A percentile compares a stretch with the other conserved stretches of the same genome.
phyloP scores from a whole-genome alignment of 768 basidiomycete species.

The Mycena amicta region DNA sequence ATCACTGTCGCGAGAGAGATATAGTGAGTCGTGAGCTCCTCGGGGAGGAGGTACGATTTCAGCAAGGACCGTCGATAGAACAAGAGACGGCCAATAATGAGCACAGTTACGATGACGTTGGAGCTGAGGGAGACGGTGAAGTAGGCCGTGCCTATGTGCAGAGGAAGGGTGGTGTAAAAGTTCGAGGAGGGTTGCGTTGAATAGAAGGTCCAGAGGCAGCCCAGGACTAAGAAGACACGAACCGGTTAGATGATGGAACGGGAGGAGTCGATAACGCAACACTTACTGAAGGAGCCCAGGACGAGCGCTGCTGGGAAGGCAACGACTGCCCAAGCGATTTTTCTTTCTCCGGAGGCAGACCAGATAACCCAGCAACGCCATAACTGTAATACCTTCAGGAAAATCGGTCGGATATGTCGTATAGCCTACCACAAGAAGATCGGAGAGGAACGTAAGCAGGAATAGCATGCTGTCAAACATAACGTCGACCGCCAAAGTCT shows the following conservation, averaged over 20 bases:
- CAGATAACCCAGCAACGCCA: constrained; percentile 53
- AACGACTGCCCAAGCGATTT: constrained; percentile 32
- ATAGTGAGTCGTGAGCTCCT: constrained; percentile 36
- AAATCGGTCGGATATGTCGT: neutral
- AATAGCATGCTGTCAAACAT: constrained; percentile 46
- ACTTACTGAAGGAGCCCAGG: constrained; percentile 42
- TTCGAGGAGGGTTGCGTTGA: constrained; percentile 43
- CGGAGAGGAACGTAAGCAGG: constrained; percentile 43
- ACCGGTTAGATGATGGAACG: neutral
- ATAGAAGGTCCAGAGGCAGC: constrained; percentile 42
- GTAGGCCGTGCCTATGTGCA: constrained; percentile 39
- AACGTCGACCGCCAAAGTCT: constrained; percentile 42
- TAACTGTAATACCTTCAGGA: no score
- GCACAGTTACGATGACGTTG: constrained; percentile 41
- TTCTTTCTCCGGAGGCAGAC: constrained; percentile 33
- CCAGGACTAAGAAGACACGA: constrained; percentile 32
- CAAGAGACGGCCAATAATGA: constrained; percentile 36
- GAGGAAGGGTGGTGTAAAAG: constrained; percentile 36
- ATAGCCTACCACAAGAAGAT: constrained; percentile 47
- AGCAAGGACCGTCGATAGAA: constrained; percentile 36
- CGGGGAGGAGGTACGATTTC: constrained; percentile 30
- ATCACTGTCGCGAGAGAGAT: constrained; percentile 38
- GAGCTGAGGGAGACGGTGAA: constrained; percentile 39
- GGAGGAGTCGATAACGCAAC: no score
- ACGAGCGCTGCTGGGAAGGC: constrained; percentile 38